Percentiles rank a stretch among this genome's conserved stretches.
Conservation (phyloP, 1,139 yeast genomes). For the Sugiyamaella sp. region DNA sequence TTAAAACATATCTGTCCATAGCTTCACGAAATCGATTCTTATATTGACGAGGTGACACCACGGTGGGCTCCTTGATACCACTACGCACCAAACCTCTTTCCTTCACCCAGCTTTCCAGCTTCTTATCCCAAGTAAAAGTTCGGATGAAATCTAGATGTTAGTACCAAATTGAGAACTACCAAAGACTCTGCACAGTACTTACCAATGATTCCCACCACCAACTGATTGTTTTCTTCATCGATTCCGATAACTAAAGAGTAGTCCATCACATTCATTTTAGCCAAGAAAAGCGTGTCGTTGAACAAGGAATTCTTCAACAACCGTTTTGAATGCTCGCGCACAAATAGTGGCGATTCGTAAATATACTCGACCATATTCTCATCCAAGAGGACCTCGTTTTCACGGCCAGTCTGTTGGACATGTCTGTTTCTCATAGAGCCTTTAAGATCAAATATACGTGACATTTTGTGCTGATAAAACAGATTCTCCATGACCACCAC, state of each 20-base stretch:
- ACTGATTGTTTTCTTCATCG: conserved; percentile 65
- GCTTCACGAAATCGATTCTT: conserved; percentile 94
- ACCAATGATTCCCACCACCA: conserved; percentile 90
- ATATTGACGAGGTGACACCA: conserved; percentile 94
- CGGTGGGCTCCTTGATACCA: conserved; percentile 93
- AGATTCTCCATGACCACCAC: conserved; percentile 94
- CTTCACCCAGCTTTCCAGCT: conserved; percentile 97
- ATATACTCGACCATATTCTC: conserved; percentile 98
- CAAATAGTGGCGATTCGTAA: conserved; percentile 93
- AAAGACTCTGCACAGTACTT: conserved; percentile 16
- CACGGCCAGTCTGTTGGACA: conserved; percentile 94
- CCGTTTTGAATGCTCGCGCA: conserved; percentile 88
- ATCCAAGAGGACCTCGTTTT: conserved; percentile 90
- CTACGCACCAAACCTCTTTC: conserved; percentile 86
- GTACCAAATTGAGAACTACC: too few species aligned
- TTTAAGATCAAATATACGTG: conserved; percentile 90
- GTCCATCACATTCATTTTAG: conserved; percentile 99
- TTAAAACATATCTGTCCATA: conserved; percentile 91
- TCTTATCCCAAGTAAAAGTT: conserved; percentile 98
- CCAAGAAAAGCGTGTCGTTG: conserved; percentile 91
- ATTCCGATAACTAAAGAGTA: conserved; percentile 94
- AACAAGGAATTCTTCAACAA: conserved; percentile 83
- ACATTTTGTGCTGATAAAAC: conserved; percentile 79
- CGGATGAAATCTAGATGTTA: conserved; percentile 64
- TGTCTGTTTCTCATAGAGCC: conserved; percentile 98